These are phyloP conservation scores for Monascus ruber DNA, from an alignment of 2,329 filamentous ascomycete genomes.

Conservation along the genomic window DNA sequence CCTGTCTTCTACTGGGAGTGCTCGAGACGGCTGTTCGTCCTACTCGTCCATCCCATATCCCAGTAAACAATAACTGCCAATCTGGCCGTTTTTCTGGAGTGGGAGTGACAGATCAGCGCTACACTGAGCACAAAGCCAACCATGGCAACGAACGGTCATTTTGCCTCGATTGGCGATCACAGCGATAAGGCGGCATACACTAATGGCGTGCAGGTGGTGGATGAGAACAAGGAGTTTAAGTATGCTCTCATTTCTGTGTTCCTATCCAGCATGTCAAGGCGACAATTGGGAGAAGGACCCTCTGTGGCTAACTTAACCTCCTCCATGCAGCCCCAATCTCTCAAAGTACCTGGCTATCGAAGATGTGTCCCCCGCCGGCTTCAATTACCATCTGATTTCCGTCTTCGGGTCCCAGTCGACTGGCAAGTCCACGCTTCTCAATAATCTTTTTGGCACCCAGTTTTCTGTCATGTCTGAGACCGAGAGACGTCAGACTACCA, in stretches of 20 bases:
- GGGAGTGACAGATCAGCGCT: constrained; percentile 14
- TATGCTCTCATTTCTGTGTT: constrained; percentile 35
- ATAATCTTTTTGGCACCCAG: constrained; percentile 86
- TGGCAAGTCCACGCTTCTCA: constrained; percentile 93
- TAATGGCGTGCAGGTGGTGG: constrained; percentile 93
- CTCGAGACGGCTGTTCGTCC: no score
- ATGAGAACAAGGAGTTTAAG: constrained; percentile 96
- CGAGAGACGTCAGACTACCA: constrained; percentile 90
- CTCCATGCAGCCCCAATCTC: constrained; percentile 52
- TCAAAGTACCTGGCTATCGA: constrained; percentile 71
- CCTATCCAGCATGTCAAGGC: background rate
- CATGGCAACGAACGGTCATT: constrained; percentile 36
- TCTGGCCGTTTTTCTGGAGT: no score
- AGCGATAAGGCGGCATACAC: constrained; percentile 48
- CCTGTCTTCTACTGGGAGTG: no score
- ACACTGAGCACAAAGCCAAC: constrained; percentile 17
- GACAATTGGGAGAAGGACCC: background rate
- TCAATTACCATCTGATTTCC: constrained; percentile 98
- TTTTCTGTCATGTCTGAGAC: constrained; percentile 97
- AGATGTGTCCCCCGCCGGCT: constrained; percentile 74
- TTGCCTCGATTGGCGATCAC: constrained; percentile 31
- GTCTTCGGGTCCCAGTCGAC: constrained; percentile 98
- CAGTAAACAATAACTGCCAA: no score
- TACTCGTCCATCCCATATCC: no score
- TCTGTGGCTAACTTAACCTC: constrained; percentile 3